These are phyloP conservation scores for Leccinum uliginosum DNA, from an alignment of 768 basidiomycete species.

Conservation along the genomic window DNA sequence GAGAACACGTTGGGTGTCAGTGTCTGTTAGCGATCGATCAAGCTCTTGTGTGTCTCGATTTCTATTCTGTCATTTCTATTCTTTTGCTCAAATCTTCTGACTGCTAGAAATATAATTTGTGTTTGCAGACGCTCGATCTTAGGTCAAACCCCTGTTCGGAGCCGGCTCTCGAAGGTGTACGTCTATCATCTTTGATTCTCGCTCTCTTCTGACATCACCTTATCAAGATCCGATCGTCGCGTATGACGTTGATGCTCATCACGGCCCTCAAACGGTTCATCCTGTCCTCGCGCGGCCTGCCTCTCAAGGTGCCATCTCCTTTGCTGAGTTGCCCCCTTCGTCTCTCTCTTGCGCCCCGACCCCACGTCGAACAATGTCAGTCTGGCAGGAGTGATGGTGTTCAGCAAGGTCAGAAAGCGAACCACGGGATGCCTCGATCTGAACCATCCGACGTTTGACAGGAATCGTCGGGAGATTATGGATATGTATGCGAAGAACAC, in stretches of 20 bases:
- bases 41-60: constrained; percentile 59
- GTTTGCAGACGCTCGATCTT: constrained; percentile 65
- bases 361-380: constrained; percentile 79
- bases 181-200: neutral
- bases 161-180: constrained; percentile 22
- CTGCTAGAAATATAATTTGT: constrained; percentile 85
- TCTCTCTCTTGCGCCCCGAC: constrained; percentile 89
- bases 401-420: constrained; percentile 39
- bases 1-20: constrained; percentile 90
- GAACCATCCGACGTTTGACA: constrained; percentile 76
- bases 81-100: neutral
- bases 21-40: constrained; percentile 85
- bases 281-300: constrained; percentile 75
- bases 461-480: constrained; percentile 85
- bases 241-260: constrained; percentile 91
- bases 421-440: constrained; percentile 90
- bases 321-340: too few species aligned
- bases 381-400: constrained; percentile 88
- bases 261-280: constrained; percentile 88
- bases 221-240: constrained; percentile 71
- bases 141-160: constrained; percentile 85
- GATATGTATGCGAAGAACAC: constrained; percentile 91
- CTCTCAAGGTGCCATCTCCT: constrained; percentile 81
- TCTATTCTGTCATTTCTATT: neutral
- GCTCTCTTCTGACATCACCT: neutral